Evolutionary conservation across 164 flowering plant genomes (phyloP), one percentile per base, ranked within the genome.

Genomic region (Malania oleifera): DNA sequence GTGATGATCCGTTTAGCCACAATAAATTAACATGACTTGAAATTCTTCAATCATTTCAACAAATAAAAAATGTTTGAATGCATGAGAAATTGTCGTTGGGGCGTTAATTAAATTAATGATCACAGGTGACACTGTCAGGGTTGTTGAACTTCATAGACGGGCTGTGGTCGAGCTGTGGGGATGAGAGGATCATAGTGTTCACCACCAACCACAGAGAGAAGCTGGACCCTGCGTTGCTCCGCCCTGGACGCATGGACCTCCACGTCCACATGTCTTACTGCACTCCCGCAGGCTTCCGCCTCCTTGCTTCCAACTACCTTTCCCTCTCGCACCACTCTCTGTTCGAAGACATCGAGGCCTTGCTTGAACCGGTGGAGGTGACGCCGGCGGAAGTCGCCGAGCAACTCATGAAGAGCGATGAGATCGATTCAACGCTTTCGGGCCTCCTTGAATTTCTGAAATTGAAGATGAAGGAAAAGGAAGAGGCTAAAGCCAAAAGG

Each of bases 321-420:
- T 62, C 57, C 1, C 48, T 72, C 4, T 45, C 44, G 2, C 64
- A 72, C 10, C 77, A 79, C 18, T 1, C 2, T 0, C 40, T 64
- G 14, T 76, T 76, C 12, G 37, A 10, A 8, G 68, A 64, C 29
- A 65, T 79, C 24, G 74, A 69, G 40, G 67, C 68, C 9, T 29
- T 57, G 29, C 35, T 79, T 23, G 0, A 0, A 1, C 39, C 38
- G 1, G 48, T 67, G 0, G 47, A 71, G 8, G 76, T 71, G 3
- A 76, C 83, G 1, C 80, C 82, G 0, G 82, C 82, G 13, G 75
- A 75, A 29, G 75, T 78, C 8, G 82, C 82, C 0, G 79, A 79
- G 67, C 71, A 73, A 41, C 65, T 79, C 12, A 43, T 79, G 57
- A 69, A 66, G 58, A 45, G 57, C 12, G 73, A 76, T 7, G 71